Evolutionary conservation across 805 yeast genomes (phyloP), one percentile per base, ranked within the genome.

Genomic region (Teunomyces pallodes): DNA sequence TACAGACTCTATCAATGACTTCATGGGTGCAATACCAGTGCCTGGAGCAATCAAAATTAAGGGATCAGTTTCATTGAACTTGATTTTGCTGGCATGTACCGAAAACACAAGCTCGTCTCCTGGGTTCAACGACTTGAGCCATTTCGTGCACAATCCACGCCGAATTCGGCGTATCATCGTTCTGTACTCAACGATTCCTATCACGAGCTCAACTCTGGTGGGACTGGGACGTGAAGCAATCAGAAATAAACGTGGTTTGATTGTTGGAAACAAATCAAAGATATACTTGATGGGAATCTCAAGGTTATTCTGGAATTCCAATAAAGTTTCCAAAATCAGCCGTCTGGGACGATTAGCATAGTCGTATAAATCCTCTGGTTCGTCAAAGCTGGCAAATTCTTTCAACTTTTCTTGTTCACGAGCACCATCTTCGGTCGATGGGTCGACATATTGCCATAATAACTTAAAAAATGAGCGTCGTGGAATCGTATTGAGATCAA

Each of bases 21-120:
- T 80, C 78, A 92, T 82, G 2, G 99, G 99, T 0, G 99, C 99
- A 9, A 94, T 74, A 2, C 99, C 99, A 0, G 98, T 95, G 3
- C 99, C 99, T 0, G 99, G 96, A 1, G 92, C 86, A 3, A 92
- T 76, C 79, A 92, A 72, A 3, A 94, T 67, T 24, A 87, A 67
- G 43, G 62, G 48, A 10, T 36, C 51, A 2, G 35, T 40, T 5
- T 57, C 49, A 10, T 45, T 44, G 10, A 77, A 67, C 36, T 65
- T 65, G 39, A 82, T 53, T 10, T 71, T 64, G 52, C 83, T 79
- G 28, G 66, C 62, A 47, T 78, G 76, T 7, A 85, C 52, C 24
- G 80, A 76, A 51, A 80, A 83, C 10, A 80, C 66, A 1, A 91
- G 58, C 5, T 65, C 52, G 52, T 81, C 86, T 1, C 81, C 82